Evolutionary conservation across 2,329 filamentous ascomycete genomes (phyloP).

Genomic region (Tolypocladium cylindrosporum): DNA sequence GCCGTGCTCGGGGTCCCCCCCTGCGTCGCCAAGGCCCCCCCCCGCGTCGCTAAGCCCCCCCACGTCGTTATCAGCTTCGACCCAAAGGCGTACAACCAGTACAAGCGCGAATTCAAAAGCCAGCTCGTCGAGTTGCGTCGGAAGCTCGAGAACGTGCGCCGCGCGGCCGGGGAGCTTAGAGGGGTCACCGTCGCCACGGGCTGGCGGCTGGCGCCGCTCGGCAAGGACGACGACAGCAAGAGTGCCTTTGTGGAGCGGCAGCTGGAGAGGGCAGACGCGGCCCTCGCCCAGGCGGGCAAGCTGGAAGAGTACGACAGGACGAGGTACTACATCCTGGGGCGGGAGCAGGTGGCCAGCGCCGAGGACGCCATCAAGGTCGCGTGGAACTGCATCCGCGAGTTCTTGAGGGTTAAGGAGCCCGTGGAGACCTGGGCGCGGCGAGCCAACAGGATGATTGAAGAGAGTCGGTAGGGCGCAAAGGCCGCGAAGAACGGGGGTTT

Average conservation of each 20-base stretch:
- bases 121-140: background rate
- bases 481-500: background rate
- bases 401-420: background rate
- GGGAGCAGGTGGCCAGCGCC: background rate
- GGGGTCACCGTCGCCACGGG: background rate
- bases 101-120: background rate
- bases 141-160: background rate
- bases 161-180: background rate
- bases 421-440: background rate
- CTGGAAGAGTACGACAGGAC: background rate
- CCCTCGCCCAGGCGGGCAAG: background rate
- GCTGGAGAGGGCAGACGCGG: background rate
- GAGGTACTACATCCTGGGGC: background rate
- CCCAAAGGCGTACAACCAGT: background rate
- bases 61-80: too few species aligned
- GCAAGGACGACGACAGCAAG: background rate
- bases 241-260: background rate
- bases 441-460: background rate
- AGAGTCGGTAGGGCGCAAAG: background rate
- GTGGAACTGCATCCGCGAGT: background rate
- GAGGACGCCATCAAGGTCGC: background rate
- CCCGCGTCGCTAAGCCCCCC: too few species aligned
- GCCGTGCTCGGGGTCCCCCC: background rate
- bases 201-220: background rate
- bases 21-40: too few species aligned